These are phyloP conservation scores for Ashbya aceris DNA, from an alignment of 1,139 yeast genomes.

Conservation along the genomic window DNA sequence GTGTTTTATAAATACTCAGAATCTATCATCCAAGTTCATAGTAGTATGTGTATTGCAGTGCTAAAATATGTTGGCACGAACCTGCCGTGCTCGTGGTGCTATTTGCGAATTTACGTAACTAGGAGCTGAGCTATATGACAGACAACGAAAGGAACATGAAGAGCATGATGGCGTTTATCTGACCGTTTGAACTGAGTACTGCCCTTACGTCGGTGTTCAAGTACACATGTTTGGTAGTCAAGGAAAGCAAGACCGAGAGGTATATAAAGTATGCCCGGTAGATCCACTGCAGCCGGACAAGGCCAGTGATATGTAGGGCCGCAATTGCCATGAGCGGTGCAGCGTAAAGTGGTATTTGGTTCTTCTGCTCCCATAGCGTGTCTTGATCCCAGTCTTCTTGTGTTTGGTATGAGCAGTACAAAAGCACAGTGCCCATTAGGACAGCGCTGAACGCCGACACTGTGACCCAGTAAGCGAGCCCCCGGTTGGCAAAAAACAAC, in stretches of 20 bases:
- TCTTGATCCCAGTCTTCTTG: slow-evolving; percentile 1
- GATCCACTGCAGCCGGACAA: neutral
- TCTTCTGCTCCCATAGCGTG: slow-evolving; percentile 1
- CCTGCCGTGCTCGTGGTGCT: neutral
- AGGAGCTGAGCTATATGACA: neutral
- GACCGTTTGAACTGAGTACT: neutral
- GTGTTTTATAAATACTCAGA: slow-evolving; percentile 6
- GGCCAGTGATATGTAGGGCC: neutral
- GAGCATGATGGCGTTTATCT: slow-evolving; percentile 1
- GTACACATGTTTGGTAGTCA: slow-evolving; percentile 2
- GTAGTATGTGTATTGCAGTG: neutral
- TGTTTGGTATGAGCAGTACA: neutral
- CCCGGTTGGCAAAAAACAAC: slow-evolving; percentile 1
- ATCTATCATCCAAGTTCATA: slow-evolving; percentile 3
- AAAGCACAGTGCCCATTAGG: neutral
- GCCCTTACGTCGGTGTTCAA: neutral
- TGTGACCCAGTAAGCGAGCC: neutral
- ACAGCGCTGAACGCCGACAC: neutral
- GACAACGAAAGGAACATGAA: slow-evolving; percentile 2
- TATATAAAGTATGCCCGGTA: slow-evolving; percentile 1
- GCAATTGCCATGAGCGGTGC: slow-evolving; percentile 1
- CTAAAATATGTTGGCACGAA: neutral
- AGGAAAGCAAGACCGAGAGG: slow-evolving; percentile 1
- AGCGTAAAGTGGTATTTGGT: neutral
- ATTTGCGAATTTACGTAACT: no score